Evolutionary conservation across 441 rosid genomes (phyloP).

Genomic region (Brassica balearica): DNA sequence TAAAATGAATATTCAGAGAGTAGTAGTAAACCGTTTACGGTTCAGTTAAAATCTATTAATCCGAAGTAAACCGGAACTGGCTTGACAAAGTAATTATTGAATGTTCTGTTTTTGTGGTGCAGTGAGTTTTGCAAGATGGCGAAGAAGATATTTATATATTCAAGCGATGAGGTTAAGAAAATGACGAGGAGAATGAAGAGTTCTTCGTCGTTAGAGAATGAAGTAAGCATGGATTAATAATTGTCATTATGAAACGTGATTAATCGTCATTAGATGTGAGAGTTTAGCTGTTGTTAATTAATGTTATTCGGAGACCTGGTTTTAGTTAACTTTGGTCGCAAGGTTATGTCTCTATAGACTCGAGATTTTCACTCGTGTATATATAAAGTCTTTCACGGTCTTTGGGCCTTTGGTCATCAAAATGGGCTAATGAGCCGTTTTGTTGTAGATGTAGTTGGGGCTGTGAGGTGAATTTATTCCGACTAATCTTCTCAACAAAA

Average conservation of each 20-base stretch:
- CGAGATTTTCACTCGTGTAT: constrained; percentile 14
- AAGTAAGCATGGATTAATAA: constrained; percentile 43
- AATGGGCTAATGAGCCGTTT: constrained; percentile 7
- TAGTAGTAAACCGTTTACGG: not conserved
- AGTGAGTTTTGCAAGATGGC: constrained; percentile 96
- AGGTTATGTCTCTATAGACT: not conserved
- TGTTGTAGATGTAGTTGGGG: constrained; percentile 5
- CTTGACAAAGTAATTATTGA: not conserved
- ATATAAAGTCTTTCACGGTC: constrained; percentile 12
- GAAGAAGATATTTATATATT: constrained; percentile 71
- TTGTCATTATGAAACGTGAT: constrained; percentile 30
- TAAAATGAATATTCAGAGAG: not conserved
- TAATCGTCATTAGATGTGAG: constrained; percentile 43
- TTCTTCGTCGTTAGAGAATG: constrained; percentile 52
- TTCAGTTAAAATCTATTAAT: not conserved
- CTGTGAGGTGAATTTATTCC: constrained; percentile 2
- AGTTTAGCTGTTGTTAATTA: constrained; percentile 41
- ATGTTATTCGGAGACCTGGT: constrained; percentile 22
- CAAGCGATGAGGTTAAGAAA: constrained; percentile 78
- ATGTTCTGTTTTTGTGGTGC: constrained; percentile 31
- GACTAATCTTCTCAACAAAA: constrained; percentile 36
- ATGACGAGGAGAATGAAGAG: constrained; percentile 56
- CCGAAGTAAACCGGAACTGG: not conserved
- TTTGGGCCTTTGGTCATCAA: constrained; percentile 2
- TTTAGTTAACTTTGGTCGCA: constrained; percentile 26